Conservation (phyloP, 1,284 basidiomycete species). For the Clitocybe nebularis region DNA sequence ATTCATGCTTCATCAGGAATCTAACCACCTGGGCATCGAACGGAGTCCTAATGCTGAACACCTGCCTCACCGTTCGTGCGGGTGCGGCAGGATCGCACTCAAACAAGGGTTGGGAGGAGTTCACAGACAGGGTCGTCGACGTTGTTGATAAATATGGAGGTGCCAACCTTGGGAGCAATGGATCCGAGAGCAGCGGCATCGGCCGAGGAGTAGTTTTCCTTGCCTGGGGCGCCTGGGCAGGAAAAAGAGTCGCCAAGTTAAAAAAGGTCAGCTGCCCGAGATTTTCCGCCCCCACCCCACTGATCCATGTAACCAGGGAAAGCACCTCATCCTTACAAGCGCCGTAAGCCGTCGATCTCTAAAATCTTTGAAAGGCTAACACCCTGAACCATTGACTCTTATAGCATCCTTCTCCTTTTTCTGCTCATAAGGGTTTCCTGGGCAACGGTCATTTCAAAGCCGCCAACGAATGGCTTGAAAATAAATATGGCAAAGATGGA, state of each 20-base stretch:
- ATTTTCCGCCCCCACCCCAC: constrained; percentile 5
- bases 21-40: constrained; percentile 82
- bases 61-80: constrained; percentile 82
- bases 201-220: constrained; percentile 81
- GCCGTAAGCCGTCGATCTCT: constrained; percentile 46
- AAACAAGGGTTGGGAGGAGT: constrained; percentile 85
- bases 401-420: constrained; percentile 81
- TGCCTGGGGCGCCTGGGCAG: constrained; percentile 88
- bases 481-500: constrained; percentile 68
- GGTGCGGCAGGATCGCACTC: constrained; percentile 79
- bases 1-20: constrained; percentile 48
- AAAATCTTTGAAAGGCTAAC: constrained; percentile 11
- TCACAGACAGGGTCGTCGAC: constrained; percentile 69
- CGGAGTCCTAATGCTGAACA: constrained; percentile 91
- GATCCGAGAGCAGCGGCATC: constrained; percentile 42
- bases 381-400: constrained; percentile 15
- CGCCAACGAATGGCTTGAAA: constrained; percentile 80
- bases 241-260: constrained; percentile 79
- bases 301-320: constrained; percentile 49
- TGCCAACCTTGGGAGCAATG: constrained; percentile 51
- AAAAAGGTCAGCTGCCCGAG: constrained; percentile 53
- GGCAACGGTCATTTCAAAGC: constrained; percentile 89
- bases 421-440: constrained; percentile 81
- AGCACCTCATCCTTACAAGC: constrained; percentile 82
- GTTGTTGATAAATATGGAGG: constrained; percentile 76